Evolutionary conservation across 176 grass and related monocot species (phyloP).

Genomic region (Oropetium thomaeum): DNA sequence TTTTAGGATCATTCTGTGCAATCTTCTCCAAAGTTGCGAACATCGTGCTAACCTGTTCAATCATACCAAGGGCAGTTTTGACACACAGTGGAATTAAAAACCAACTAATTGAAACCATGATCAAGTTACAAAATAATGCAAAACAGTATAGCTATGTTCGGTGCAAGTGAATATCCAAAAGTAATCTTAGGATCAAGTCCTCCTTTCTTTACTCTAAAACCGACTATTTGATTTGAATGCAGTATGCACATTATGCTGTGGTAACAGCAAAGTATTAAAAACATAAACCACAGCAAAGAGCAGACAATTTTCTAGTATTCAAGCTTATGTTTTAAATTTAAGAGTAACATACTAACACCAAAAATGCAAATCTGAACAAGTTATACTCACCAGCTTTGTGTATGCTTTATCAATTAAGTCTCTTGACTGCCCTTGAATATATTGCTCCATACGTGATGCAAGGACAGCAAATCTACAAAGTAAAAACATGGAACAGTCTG

Average conservation of each 20-base stretch:
- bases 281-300: background rate
- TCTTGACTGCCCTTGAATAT: slow-evolving; percentile 97
- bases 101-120: background rate
- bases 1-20: slow-evolving; percentile 81
- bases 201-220: background rate
- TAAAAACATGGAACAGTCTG: slow-evolving; percentile 24
- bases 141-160: background rate
- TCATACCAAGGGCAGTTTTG: slow-evolving; percentile 24
- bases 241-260: background rate
- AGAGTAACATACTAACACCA: slow-evolving; percentile 13
- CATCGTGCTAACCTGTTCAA: slow-evolving; percentile 83
- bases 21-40: slow-evolving; percentile 93
- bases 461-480: slow-evolving; percentile 80
- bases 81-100: background rate
- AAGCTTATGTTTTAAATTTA: background rate
- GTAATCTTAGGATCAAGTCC: slow-evolving; percentile 10
- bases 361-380: background rate
- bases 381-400: slow-evolving; percentile 79
- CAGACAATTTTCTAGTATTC: background rate
- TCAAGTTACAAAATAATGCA: background rate
- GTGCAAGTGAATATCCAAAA: slow-evolving; percentile 12
- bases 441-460: slow-evolving; percentile 93
- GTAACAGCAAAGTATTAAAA: background rate
- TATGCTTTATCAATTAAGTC: slow-evolving; percentile 97
- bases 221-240: background rate